phyloP scores from a whole-genome alignment of 2,329 filamentous ascomycete species.

The Trichoderma endophyticum region DNA sequence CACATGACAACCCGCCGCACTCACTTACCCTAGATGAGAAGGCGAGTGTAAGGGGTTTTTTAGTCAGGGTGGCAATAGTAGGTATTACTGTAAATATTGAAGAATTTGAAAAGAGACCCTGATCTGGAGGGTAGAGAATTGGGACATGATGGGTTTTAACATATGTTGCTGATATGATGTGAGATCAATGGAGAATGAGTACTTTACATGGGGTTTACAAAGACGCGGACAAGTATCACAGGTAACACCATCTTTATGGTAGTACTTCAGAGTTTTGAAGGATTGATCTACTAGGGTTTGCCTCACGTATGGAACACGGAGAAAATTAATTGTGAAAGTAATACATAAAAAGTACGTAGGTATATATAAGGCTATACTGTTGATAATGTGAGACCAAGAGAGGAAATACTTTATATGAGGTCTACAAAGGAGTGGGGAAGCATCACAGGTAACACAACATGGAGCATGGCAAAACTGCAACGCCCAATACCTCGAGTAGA shows the following conservation, averaged over 20 bases:
- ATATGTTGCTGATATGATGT: background rate
- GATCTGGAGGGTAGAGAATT: background rate
- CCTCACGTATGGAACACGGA: too few relatives aligned
- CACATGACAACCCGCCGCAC: background rate
- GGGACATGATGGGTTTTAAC: background rate
- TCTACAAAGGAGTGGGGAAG: background rate
- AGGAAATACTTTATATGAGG: background rate
- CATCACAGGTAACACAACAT: background rate
- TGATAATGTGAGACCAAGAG: too few relatives aligned
- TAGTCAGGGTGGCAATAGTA: background rate
- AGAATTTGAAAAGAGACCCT: background rate
- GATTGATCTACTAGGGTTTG: background rate
- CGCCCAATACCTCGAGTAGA: background rate
- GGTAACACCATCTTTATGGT: background rate
- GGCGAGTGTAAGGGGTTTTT: background rate
- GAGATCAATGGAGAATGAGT: background rate
- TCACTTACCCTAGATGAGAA: constrained; percentile 12
- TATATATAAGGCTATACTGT: background rate
- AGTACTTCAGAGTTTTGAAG: background rate
- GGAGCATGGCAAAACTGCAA: background rate
- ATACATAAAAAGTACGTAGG: too few relatives aligned
- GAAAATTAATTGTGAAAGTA: too few relatives aligned
- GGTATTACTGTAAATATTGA: background rate
- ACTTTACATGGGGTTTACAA: too few relatives aligned
- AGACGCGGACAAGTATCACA: background rate